These are phyloP conservation scores for Blastobotrys indianensis DNA, from an alignment of 1,139 yeast genomes.

Conservation along the genomic window DNA sequence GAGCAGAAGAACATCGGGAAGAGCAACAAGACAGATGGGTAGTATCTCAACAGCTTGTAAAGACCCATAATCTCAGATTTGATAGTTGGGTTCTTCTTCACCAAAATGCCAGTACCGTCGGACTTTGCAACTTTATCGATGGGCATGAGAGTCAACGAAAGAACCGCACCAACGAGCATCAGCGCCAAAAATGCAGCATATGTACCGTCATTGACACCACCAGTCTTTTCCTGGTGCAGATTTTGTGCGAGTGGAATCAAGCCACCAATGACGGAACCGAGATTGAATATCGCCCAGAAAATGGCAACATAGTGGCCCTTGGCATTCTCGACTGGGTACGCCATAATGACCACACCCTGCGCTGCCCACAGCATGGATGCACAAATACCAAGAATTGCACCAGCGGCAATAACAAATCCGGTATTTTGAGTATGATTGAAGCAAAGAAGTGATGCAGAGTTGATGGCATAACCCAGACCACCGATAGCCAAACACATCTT, in stretches of 20 bases:
- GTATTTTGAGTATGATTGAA: slow-evolving; percentile 45
- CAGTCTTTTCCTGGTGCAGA: slow-evolving; percentile 30
- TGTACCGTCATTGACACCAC: slow-evolving; percentile 40
- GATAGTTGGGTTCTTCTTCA: slow-evolving; percentile 44
- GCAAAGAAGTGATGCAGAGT: slow-evolving; percentile 48
- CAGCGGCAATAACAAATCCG: slow-evolving; percentile 54
- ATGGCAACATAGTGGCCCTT: slow-evolving; percentile 50
- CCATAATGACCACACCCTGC: slow-evolving; percentile 53
- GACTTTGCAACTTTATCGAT: slow-evolving; percentile 45
- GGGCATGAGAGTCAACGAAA: slow-evolving; percentile 48
- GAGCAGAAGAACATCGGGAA: slow-evolving; percentile 61
- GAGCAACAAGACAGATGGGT: slow-evolving; percentile 42
- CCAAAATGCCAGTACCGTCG: slow-evolving; percentile 48
- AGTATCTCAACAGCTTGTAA: slow-evolving; percentile 38
- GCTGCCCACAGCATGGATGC: slow-evolving; percentile 58
- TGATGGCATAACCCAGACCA: slow-evolving; percentile 52
- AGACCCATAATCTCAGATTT: slow-evolving; percentile 43
- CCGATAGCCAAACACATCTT: slow-evolving; percentile 47
- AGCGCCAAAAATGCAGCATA: slow-evolving; percentile 53
- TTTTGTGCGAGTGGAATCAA: slow-evolving; percentile 24
- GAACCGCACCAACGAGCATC: slow-evolving; percentile 44
- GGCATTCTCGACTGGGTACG: slow-evolving; percentile 50
- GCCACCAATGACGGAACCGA: slow-evolving; percentile 49
- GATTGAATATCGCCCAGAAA: slow-evolving; percentile 59
- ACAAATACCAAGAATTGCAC: slow-evolving; percentile 54